Evolutionary conservation across 768 basidiomycete species (phyloP), one percentile per base, ranked within the genome.

Genomic region (Kwoniella sp.): DNA sequence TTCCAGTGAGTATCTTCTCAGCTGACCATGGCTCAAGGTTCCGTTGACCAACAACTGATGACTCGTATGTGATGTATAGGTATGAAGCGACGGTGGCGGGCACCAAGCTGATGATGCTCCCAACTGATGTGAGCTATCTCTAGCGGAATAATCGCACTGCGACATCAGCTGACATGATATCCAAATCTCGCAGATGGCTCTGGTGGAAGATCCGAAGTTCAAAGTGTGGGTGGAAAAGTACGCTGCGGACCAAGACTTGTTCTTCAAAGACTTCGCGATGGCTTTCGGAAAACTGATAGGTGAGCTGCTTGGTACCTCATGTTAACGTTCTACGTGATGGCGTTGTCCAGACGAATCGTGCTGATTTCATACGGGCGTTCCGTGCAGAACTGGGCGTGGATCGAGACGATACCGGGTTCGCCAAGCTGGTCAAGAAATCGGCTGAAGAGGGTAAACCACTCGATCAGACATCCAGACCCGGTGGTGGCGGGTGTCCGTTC

Each of bases 21-120:
- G 17, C 17, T 45, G 41, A 17, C 20, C 41, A 45, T 9, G 34
- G 12, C 30, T 25, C 34, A 25, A n/a, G n/a, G n/a, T 23, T 25
- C 5, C 23, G 23, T 25, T 51, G 50, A 25, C 15, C 37, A 30
- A 13, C 17, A 28, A 30, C 56, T 34, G 29, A 61, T 38, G n/a
- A n/a, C n/a, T n/a, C n/a, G n/a, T n/a, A n/a, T n/a, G 38, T 41
- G 38, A 41, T 20, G 9, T 52, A 9, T 20, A 75, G 74, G 52
- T 81, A 74, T 52, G 81, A 79, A 57, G 71, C 79, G 9, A 78
- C 72, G 17, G 75, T 79, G 1, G 76, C 78, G 1, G 79, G 79
- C 2, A 73, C 75, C 29, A 74, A 79, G 30, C 68, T 82, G 17
- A 82, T 82, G 81, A 82, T 82, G 81, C 69, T 82, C 9, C 79